These are phyloP conservation scores for Hemileia vastatrix DNA, from an alignment of 1,284 basidiomycete species.

Conservation along the genomic window DNA sequence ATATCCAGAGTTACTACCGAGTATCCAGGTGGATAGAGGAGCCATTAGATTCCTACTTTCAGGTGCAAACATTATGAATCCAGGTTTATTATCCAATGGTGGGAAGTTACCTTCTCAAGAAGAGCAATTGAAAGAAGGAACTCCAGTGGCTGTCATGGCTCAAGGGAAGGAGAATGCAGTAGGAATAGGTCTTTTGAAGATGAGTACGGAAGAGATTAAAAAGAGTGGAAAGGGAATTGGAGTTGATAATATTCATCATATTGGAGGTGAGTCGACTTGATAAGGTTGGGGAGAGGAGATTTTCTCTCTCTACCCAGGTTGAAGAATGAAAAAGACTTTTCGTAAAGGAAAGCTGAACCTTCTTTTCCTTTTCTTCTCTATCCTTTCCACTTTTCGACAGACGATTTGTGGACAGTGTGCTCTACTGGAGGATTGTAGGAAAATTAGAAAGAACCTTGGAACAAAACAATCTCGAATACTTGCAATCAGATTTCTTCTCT, in stretches of 20 bases:
- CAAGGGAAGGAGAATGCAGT: constrained; percentile 91
- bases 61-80: constrained; percentile 52
- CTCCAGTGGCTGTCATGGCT: constrained; percentile 74
- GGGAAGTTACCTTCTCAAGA: constrained; percentile 74
- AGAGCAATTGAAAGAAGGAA: constrained; percentile 58
- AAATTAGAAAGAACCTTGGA: too few species aligned
- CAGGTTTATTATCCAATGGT: constrained; percentile 82
- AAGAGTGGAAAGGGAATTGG: constrained; percentile 79
- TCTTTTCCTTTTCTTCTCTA: background rate
- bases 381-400: too few species aligned
- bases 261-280: constrained; percentile 94
- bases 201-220: constrained; percentile 79
- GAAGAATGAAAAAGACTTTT: too few species aligned
- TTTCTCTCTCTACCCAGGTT: too few species aligned
- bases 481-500: too few species aligned
- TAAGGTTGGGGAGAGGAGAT: too few species aligned
- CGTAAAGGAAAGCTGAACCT: too few species aligned
- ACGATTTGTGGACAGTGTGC: too few species aligned
- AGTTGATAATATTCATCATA: constrained; percentile 72
- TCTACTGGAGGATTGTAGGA: too few species aligned
- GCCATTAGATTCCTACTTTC: constrained; percentile 93
- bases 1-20: constrained; percentile 84
- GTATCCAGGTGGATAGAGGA: constrained; percentile 82
- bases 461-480: too few species aligned
- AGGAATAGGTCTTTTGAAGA: constrained; percentile 72